phyloP scores from a whole-genome alignment of 2,329 filamentous ascomycete species.

The Exserohilum rostratum region DNA sequence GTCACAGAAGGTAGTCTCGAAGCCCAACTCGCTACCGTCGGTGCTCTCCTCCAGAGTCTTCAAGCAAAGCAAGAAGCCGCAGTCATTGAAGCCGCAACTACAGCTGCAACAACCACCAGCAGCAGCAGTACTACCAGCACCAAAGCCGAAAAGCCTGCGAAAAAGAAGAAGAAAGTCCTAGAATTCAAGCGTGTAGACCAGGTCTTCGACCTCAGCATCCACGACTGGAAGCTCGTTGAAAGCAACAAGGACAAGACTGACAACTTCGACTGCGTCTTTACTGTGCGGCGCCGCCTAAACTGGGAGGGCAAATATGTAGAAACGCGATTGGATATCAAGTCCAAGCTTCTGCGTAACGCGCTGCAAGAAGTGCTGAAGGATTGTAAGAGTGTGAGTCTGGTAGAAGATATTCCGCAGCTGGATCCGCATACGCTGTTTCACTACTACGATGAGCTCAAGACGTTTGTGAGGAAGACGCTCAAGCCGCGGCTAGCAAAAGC shows the following conservation, averaged over 20 bases:
- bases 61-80: constrained; percentile 22
- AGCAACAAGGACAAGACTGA: constrained; percentile 68
- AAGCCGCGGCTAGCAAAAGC: constrained; percentile 64
- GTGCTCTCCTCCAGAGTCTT: constrained; percentile 17
- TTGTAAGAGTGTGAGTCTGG: constrained; percentile 78
- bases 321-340: constrained; percentile 83
- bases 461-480: constrained; percentile 65
- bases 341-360: constrained; percentile 74
- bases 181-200: constrained; percentile 74
- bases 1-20: constrained; percentile 14
- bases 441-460: constrained; percentile 78
- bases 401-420: constrained; percentile 75
- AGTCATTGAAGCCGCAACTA: constrained; percentile 10
- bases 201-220: constrained; percentile 55
- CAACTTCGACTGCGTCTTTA: constrained; percentile 78
- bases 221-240: constrained; percentile 70
- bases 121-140: constrained; percentile 18
- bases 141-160: constrained; percentile 29
- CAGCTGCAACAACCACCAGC: too few species aligned
- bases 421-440: constrained; percentile 58
- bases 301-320: constrained; percentile 81
- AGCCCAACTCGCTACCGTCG: constrained; percentile 23
- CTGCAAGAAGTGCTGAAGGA: constrained; percentile 75
- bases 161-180: constrained; percentile 54
- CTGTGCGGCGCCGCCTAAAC: constrained; percentile 81